These are phyloP conservation scores for Dioszegia aurantiaca DNA, from an alignment of 768 basidiomycete genomes.

Conservation along the genomic window DNA sequence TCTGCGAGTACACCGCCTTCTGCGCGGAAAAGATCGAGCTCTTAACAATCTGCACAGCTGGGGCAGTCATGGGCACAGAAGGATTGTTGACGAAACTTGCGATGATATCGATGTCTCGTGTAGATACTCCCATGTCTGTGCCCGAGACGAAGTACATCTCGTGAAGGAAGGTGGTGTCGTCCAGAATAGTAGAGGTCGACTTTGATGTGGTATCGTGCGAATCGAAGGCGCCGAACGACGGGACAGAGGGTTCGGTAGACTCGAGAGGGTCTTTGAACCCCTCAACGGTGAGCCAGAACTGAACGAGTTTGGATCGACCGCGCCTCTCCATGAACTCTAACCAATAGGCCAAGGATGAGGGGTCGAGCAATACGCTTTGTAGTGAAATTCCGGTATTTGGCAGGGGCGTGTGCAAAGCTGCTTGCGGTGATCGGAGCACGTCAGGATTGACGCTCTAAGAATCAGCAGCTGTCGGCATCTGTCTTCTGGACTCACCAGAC, in stretches of 20 bases:
- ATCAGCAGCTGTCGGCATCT: background rate
- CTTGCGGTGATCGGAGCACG: constrained; percentile 5
- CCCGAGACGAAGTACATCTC: constrained; percentile 73
- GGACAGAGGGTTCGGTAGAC: constrained; percentile 60
- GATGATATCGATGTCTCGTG: constrained; percentile 66
- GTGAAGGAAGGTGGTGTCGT: constrained; percentile 86
- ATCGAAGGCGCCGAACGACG: constrained; percentile 51
- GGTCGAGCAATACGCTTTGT: constrained; percentile 68
- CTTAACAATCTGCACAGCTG: constrained; percentile 62
- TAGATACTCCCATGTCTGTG: constrained; percentile 59
- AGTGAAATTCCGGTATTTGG: constrained; percentile 5
- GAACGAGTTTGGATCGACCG: constrained; percentile 76
- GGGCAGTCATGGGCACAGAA: constrained; percentile 56
- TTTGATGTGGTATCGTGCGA: constrained; percentile 63
- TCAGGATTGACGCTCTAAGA: constrained; percentile 6
- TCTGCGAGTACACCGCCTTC: constrained; percentile 75
- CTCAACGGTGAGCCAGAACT: constrained; percentile 97
- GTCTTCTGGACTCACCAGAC: constrained; percentile 34
- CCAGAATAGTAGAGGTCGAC: constrained; percentile 63
- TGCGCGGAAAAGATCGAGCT: constrained; percentile 77
- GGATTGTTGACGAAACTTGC: constrained; percentile 58
- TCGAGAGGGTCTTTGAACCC: constrained; percentile 97
- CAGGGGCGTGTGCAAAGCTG: background rate
- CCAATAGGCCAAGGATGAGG: constrained; percentile 86
- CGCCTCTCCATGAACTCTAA: constrained; percentile 98